Base-by-base conservation (phyloP, 2,329 filamentous ascomycete genomes). In the Incumbomyces lentus region DNA sequence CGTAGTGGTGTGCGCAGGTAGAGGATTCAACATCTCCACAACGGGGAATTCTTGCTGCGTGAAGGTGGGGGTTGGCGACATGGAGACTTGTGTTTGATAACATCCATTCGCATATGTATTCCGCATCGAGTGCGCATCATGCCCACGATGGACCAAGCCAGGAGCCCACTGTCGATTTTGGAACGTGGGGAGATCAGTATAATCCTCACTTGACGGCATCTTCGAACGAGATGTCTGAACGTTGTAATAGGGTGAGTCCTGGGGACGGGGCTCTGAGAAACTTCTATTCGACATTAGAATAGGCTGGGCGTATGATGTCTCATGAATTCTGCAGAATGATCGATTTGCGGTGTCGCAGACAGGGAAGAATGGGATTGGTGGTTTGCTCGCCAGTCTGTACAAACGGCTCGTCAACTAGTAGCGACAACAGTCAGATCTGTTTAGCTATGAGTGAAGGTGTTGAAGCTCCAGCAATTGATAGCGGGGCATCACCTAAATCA, bases 151-250 rank as follows among this genome's bases (percentile, higher is more conserved):
- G 3, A 22, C 42, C 7, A 34, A 45, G 2, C 33, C 38, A 5
- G 42, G 42, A 16, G 33, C 42, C 55, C 55, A 57, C 26, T 52
- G 53, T 29, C 51, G 49, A 36, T 55, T 37, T 31, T 57, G 53
- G 30, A 52, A 52, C 51, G 55, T 54, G 41, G 55, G 53, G 47
- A 52, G 46, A 39, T 55, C 53, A 22, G 52, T 51, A 30, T 57
- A 51, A 26, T 54, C 48, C 16, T 48, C 37, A 18, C 50, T 49
- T 16, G 50, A 47, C 14, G 42, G 34, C 34, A 38, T 38, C 11
- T 18, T 38, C 4, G n/a, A 16, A 16, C 11, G n/a, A 13, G 22
- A 18, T 3, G 17, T n/a, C n/a, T 8, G 17, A 12, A 31, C 33
- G 13, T 6, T 14, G 22, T 31, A 14, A 14, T 45, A 45, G 42